Evolutionary conservation across 768 basidiomycete genomes (phyloP), one percentile per base, ranked within the genome.

Genomic region (Lactifluus hygrophoroides): DNA sequence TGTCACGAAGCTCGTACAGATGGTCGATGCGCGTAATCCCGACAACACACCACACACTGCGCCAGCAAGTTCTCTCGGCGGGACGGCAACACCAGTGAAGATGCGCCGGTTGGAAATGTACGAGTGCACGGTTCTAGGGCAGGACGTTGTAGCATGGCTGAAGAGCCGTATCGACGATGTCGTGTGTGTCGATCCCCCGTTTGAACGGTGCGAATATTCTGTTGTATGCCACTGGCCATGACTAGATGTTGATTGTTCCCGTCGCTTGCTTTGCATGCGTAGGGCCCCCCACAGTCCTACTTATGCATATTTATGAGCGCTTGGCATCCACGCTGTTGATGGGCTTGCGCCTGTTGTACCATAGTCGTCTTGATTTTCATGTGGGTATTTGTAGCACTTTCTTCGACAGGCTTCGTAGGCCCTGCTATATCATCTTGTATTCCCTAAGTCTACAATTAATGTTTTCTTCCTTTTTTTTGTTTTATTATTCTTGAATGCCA

Each of bases 21-120:
- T 88, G 72, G 77, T 90, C 21, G 85, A 88, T 47, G 78, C 79
- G 56, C 75, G 88, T 51, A 90, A 90, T 66, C 88, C 88, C 0
- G 76, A 75, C 54, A 72, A 69, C 50, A 67, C 70, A 45, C 69
- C 66, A 50, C 68, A 67, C 11, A 66, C 71, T 32, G 70, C 67
- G 25, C 68, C 65, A 13, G 54, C 66, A 56, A 43, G 63, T n/a
- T 43, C 65, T n/a, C 70, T 73, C 35, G 75, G 74, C 45, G 74
- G 72, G 27, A 79, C 78, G 0, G 77, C 77, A n/a, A 71, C 74
- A 9, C 84, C 84, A 0, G 72, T 72, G 60, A 76, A 79, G 65
- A 68, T 90, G 62, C 76, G 74, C 64, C 71, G 73, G 51, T 66
- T 90, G 35, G 86, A 88, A 70, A 62, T 88, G 74, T 66, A 81